A percentile compares a stretch with the other conserved stretches of the same genome.
Conservation (phyloP, 352 stramenopile genomes). For the Phytophthora meadii region DNA sequence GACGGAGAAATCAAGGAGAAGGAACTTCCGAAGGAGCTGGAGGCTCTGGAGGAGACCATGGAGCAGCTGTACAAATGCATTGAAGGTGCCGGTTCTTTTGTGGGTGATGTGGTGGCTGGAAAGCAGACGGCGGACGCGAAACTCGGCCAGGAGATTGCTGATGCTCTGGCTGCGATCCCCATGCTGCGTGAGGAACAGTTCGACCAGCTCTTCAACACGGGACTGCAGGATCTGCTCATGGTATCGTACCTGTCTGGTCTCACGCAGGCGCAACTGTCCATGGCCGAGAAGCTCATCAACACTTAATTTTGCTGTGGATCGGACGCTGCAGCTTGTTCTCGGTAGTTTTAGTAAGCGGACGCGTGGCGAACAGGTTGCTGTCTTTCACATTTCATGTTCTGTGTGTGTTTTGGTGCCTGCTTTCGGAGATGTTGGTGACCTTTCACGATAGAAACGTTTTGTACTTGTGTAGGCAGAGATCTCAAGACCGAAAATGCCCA, state of each 20-base stretch:
- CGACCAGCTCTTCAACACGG: constrained; percentile 97
- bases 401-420: constrained; percentile 4
- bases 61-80: constrained; percentile 92
- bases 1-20: constrained; percentile 39
- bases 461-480: constrained; percentile 8
- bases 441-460: constrained; percentile 23
- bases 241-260: constrained; percentile 98
- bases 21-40: constrained; percentile 78
- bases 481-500: constrained; percentile 2
- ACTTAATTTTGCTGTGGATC: constrained; percentile 51
- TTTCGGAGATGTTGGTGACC: constrained; percentile 8
- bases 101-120: constrained; percentile 91
- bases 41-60: constrained; percentile 83
- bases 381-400: constrained; percentile 26
- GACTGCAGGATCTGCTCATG: constrained; percentile 98
- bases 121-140: constrained; percentile 83
- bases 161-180: constrained; percentile 94
- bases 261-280: constrained; percentile 97
- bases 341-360: constrained; percentile 43
- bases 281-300: constrained; percentile 98
- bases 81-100: constrained; percentile 88
- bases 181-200: constrained; percentile 95
- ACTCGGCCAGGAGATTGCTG: constrained; percentile 93
- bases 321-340: constrained; percentile 15
- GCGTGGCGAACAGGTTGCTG: constrained; percentile 31